These are phyloP conservation scores for Fomitopsis palustris DNA, from an alignment of 1,284 basidiomycete species.

Conservation along the genomic window DNA sequence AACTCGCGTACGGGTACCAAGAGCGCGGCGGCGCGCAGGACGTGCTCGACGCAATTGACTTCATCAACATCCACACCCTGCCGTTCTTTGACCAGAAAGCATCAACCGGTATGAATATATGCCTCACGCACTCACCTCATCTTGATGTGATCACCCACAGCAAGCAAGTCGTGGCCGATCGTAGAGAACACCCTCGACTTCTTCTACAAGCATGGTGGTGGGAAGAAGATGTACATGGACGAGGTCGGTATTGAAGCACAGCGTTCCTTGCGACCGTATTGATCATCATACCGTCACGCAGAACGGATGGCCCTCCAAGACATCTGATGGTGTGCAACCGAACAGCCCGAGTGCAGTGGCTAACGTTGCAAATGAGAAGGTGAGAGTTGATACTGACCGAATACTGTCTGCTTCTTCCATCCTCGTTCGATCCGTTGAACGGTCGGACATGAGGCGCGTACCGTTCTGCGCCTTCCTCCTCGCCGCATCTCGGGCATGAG, in stretches of 20 bases:
- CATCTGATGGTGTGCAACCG: slow-evolving; percentile 54
- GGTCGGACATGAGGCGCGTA: neutral
- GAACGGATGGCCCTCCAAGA: slow-evolving; percentile 74
- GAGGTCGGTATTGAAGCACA: slow-evolving; percentile 39
- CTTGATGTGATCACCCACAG: slow-evolving; percentile 25
- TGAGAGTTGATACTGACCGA: slow-evolving; percentile 24
- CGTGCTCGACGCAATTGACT: slow-evolving; percentile 64
- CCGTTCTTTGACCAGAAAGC: slow-evolving; percentile 67
- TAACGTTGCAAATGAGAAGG: slow-evolving; percentile 54
- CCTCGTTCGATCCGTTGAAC: neutral
- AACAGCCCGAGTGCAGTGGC: slow-evolving; percentile 52
- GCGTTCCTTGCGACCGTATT: neutral
- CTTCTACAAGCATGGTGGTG: slow-evolving; percentile 54
- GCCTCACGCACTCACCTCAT: neutral
- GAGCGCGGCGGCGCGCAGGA: slow-evolving; percentile 48
- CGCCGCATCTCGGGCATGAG: neutral
- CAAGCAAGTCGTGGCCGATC: slow-evolving; percentile 58
- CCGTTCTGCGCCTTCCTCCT: neutral
- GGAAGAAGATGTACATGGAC: slow-evolving; percentile 72
- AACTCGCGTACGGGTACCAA: slow-evolving; percentile 49
- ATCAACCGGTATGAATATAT: slow-evolving; percentile 44
- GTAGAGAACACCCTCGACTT: slow-evolving; percentile 56
- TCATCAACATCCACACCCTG: slow-evolving; percentile 68
- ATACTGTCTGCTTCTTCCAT: neutral
- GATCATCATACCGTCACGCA: slow-evolving; percentile 22